A percentile compares a stretch with the other conserved stretches of the same genome.
These are phyloP conservation scores for Chlorella vulgaris DNA, from an alignment of 139 green algal species.

Conservation along the genomic window DNA sequence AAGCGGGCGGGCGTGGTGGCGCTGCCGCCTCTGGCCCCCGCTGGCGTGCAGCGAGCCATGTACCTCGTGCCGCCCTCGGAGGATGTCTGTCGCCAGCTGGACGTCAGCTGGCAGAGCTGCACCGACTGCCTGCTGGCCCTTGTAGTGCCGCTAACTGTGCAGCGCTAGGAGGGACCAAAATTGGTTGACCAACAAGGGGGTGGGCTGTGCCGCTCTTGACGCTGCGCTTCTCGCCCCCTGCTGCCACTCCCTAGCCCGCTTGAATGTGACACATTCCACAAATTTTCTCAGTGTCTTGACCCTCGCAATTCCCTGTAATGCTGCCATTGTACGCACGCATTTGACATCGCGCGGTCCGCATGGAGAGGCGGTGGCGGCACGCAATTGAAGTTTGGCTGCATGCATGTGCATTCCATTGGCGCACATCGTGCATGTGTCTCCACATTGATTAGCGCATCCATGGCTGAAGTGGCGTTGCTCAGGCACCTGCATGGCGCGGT, in stretches of 20 bases:
- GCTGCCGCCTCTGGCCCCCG: conserved; percentile 17
- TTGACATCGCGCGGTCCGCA: too few species aligned
- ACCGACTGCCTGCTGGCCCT: conserved; percentile 25
- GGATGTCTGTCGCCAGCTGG: conserved; percentile 30
- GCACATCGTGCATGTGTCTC: too few species aligned
- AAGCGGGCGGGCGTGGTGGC: conserved; percentile 39
- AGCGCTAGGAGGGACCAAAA: too few species aligned
- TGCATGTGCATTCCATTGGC: not conserved
- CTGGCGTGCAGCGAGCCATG: conserved; percentile 20
- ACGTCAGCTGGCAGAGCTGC: not conserved
- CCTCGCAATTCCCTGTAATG: too few species aligned
- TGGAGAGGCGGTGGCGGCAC: too few species aligned
- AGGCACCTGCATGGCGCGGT: not conserved
- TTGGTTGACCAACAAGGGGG: too few species aligned
- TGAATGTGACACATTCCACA: too few species aligned
- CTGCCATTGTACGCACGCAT: too few species aligned
- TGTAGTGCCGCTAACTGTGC: conserved; percentile 27
- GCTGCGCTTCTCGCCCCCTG: too few species aligned
- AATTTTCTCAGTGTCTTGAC: too few species aligned
- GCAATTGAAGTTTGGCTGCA: not conserved
- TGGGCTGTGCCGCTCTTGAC: too few species aligned
- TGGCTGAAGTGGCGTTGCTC: not conserved
- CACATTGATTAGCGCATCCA: not conserved
- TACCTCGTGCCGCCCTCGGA: conserved; percentile 36
- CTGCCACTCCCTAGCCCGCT: not conserved